Conservation (phyloP, 148 eudicot genomes). For the Rhododendron henanense region DNA sequence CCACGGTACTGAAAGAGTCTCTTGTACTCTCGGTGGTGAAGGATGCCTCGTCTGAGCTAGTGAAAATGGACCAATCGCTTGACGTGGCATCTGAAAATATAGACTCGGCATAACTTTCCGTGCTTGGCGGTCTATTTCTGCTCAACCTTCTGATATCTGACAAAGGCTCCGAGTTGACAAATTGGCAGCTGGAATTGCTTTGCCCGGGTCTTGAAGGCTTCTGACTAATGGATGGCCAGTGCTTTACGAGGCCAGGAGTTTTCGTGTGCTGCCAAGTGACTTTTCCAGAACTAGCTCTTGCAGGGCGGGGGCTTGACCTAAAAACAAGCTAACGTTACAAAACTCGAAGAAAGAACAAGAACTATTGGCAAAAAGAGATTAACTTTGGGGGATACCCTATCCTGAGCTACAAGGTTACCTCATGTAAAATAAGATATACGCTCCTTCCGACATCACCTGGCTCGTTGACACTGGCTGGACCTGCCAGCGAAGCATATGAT, state of each 20-base stretch:
- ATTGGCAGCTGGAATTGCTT: slow-evolving; percentile 20
- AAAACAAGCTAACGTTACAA: not conserved
- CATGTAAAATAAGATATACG: slow-evolving; percentile 86
- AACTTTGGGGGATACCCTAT: not conserved
- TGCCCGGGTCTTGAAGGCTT: slow-evolving; percentile 34
- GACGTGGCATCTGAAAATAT: slow-evolving; percentile 64
- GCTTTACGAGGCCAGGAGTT: slow-evolving; percentile 21
- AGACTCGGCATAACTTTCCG: slow-evolving; percentile 31
- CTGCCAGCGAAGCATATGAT: slow-evolving; percentile 33
- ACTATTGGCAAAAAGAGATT: not conserved
- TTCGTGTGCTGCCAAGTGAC: slow-evolving; percentile 24
- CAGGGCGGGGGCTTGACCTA: slow-evolving; percentile 78
- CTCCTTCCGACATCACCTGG: slow-evolving; percentile 96
- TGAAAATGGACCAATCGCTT: slow-evolving; percentile 86
- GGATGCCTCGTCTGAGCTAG: slow-evolving; percentile 95
- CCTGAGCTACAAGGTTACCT: slow-evolving; percentile 47
- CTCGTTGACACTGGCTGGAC: slow-evolving; percentile 67
- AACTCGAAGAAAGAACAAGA: not conserved
- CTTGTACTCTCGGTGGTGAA: slow-evolving; percentile 89
- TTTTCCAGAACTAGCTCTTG: slow-evolving; percentile 35
- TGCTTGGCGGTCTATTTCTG: slow-evolving; percentile 33
- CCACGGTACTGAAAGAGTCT: slow-evolving; percentile 75
- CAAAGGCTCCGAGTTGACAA: slow-evolving; percentile 16
- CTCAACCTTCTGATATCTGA: slow-evolving; percentile 30
- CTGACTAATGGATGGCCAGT: slow-evolving; percentile 24